These are phyloP conservation scores for Scutellaria baicalensis DNA, from an alignment of 257 asterid genomes.

Conservation along the genomic window DNA sequence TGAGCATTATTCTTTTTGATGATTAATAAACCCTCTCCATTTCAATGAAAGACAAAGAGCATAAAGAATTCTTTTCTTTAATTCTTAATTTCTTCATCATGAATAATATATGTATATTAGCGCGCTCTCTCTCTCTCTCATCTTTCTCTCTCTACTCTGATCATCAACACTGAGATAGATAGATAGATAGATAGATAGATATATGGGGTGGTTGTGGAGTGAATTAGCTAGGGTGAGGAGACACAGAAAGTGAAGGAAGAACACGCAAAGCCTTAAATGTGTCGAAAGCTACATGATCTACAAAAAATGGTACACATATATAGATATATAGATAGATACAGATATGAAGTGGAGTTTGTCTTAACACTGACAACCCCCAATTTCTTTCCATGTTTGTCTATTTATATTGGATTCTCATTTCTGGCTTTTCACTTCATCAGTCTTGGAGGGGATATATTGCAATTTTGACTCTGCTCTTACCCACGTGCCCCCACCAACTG, in stretches of 20 bases:
- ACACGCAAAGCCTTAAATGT: slow-evolving; percentile 89
- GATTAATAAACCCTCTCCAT: not conserved
- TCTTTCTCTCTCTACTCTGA: not conserved
- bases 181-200: no score
- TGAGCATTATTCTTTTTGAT: not conserved
- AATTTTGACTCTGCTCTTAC: slow-evolving; percentile 16
- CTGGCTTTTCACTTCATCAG: slow-evolving; percentile 27
- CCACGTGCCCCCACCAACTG: slow-evolving; percentile 32
- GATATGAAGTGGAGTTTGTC: slow-evolving; percentile 2
- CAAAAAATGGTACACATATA: not conserved
- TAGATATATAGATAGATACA: not conserved
- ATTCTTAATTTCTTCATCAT: not conserved
- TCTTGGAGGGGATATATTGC: not conserved
- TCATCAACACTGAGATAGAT: no score
- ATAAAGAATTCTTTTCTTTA: not conserved
- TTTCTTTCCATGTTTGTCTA: slow-evolving; percentile 30
- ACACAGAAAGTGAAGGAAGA: slow-evolving; percentile 12
- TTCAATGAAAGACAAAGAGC: slow-evolving; percentile 5
- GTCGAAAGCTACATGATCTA: slow-evolving; percentile 36
- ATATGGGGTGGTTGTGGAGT: slow-evolving; percentile 2
- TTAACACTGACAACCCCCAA: slow-evolving; percentile 21
- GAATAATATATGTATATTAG: not conserved
- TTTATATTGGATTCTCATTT: slow-evolving; percentile 32
- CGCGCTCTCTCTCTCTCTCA: not conserved
- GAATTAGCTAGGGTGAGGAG: slow-evolving; percentile 18